Evolutionary conservation across 805 yeast species (phyloP), one percentile per base, ranked within the genome.

Genomic region (Yarrowia sp.): DNA sequence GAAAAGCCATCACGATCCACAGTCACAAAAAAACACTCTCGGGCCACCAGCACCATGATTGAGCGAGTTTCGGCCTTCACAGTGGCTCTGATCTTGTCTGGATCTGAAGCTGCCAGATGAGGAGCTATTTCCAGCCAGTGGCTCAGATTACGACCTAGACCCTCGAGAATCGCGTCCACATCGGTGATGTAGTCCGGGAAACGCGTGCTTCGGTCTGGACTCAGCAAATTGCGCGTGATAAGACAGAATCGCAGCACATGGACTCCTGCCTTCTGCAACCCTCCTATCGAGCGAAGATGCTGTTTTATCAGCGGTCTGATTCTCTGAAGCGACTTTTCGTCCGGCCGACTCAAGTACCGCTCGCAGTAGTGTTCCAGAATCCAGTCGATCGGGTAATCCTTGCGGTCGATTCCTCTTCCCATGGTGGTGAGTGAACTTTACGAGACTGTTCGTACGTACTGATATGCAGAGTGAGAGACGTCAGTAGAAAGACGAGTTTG

Each of bases 341-440:
- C 35, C 4, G 54, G 54, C 7, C 14, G 24, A 8, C 2, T 19
- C 9, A 48, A 9, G 8, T 19, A 30, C 38, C 19, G 17, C 14
- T 30, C 36, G 54, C 54, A 48, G 38, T 48, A 32, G 38, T 48
- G 54, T 22, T 48, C 54, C 17, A 48, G 54, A 14, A 48, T 48
- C 38, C 36, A 48, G 54, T 48, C 54, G 7, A 24, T 26, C 2
- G n/a, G n/a, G 35, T 16, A 11, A n/a, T 28, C 33, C 2, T 17
- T 46, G 6, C 22, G 22, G 9, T 26, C 22, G 22, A 46, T 2
- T 26, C 16, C 51, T 22, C 51, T 26, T 28, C 35, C 35, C 51
- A 46, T 46, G 32, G 11, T 40, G 10, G 10, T 24, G 30, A 16
- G 8, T 24, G 30, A 43, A 43, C 14, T 43, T 24, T 8, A 24